phyloP scores from a whole-genome alignment of 805 yeast species.

The Jamesozyma jinghongensis region DNA sequence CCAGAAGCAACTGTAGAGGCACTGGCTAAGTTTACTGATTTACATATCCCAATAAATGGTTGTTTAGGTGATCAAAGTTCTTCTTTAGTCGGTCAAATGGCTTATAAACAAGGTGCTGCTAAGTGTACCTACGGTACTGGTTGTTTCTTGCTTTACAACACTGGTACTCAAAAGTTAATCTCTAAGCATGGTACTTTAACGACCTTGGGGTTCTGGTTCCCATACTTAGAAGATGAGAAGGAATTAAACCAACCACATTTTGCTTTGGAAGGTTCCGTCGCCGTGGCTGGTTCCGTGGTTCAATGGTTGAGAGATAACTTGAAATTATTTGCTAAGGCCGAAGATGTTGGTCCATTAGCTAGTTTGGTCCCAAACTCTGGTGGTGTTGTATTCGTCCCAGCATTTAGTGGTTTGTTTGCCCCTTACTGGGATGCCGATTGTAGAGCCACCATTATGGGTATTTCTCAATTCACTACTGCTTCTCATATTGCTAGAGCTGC shows the following conservation, averaged over 20 bases:
- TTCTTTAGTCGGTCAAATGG: conserved; percentile 87
- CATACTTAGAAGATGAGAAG: conserved; percentile 36
- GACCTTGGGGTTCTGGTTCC: conserved; percentile 87
- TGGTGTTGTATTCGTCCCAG: conserved; percentile 92
- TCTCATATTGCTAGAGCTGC: conserved; percentile 93
- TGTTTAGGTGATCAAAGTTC: conserved; percentile 93
- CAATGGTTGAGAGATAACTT: conserved; percentile 92
- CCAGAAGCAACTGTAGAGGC: conserved; percentile 42
- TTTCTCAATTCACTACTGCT: conserved; percentile 87
- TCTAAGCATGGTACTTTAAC: conserved; percentile 78
- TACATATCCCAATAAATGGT: conserved; percentile 71
- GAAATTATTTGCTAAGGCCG: conserved; percentile 68
- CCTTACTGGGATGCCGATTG: conserved; percentile 95
- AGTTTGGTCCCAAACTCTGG: conserved; percentile 72
- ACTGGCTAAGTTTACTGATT: conserved; percentile 40
- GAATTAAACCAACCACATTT: conserved; percentile 52
- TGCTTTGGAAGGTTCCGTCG: conserved; percentile 92
- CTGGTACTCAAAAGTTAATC: conserved; percentile 64
- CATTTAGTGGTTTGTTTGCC: conserved; percentile 87
- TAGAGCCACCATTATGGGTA: conserved; percentile 86
- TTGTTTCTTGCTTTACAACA: conserved; percentile 79
- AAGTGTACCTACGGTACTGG: conserved; percentile 97
- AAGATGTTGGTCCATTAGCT: conserved; percentile 86
- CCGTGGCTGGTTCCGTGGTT: conserved; percentile 90
- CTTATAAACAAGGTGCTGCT: conserved; percentile 74